phyloP scores from a whole-genome alignment of 1,284 basidiomycete genomes.

The Melanopsichium pennsylvanicum region DNA sequence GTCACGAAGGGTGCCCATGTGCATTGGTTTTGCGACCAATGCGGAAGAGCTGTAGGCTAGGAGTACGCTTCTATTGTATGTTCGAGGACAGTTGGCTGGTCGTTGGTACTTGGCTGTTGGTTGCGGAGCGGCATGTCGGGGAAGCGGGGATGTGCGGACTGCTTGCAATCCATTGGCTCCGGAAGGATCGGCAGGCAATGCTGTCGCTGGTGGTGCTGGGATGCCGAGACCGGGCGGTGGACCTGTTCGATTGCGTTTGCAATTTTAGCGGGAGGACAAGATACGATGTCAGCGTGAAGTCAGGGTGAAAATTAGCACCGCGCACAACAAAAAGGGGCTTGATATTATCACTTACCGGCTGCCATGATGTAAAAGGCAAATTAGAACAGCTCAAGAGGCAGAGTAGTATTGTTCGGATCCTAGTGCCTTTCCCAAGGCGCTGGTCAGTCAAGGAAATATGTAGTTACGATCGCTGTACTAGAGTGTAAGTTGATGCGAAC shows the following conservation, averaged over 20 bases:
- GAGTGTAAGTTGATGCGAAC: neutral
- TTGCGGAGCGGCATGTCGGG: slow-evolving; percentile 4
- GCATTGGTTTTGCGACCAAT: slow-evolving; percentile 75
- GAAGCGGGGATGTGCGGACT: slow-evolving; percentile 14
- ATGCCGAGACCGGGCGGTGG: slow-evolving; percentile 48
- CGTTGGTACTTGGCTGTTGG: slow-evolving; percentile 16
- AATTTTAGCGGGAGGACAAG: too few relatives aligned
- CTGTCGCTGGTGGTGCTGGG: slow-evolving; percentile 33
- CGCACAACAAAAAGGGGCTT: too few relatives aligned
- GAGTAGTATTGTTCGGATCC: slow-evolving; percentile 16
- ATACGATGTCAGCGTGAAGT: too few relatives aligned
- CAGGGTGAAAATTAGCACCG: too few relatives aligned
- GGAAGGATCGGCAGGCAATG: slow-evolving; percentile 45
- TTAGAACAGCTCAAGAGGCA: slow-evolving; percentile 14
- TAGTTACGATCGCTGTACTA: neutral
- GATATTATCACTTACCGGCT: slow-evolving; percentile 37
- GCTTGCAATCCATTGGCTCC: slow-evolving; percentile 23
- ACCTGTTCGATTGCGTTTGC: slow-evolving; percentile 8
- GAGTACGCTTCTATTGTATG: slow-evolving; percentile 63
- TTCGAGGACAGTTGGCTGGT: slow-evolving; percentile 35
- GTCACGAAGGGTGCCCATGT: slow-evolving; percentile 80
- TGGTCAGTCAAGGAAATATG: neutral
- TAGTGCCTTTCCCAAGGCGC: slow-evolving; percentile 18
- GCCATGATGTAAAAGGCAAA: slow-evolving; percentile 14
- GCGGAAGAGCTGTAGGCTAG: slow-evolving; percentile 77